Base-by-base conservation (phyloP, 169 alveolate species). In the Plasmodium falciparum region DNA sequence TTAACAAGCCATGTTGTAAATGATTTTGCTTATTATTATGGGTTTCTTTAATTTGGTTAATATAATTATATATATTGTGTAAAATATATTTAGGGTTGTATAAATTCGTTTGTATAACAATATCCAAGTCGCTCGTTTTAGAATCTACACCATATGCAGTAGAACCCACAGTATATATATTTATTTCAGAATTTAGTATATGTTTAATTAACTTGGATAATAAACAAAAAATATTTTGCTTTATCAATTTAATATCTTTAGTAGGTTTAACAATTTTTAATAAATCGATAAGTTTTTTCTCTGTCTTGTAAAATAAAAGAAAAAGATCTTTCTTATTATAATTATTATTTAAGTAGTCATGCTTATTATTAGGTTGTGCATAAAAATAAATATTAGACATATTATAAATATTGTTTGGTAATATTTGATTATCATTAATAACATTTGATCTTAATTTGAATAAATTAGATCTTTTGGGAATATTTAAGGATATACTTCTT, bases 111-210 rank as follows among this genome's bases (percentile, higher is more conserved):
- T 92, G 93, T 29, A 95, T 91, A 2, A 95, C 97, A 2, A 95
- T 78, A 33, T 95, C 97, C 24, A 95, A 73, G 50, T 95, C 97
- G 66, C 95, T 91, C 15, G 91, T 80, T 49, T 90, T 93, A 2
- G 97, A 92, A 39, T 95, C 97, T 11, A 93, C 94, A 4, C 93
- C 97, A 61, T 93, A 94, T 58, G 97, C 97, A 24, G 96, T 94
- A n/a, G 96, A 93, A 8, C 97, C 97, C 2, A 95, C 95, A 20
- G 90, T 83, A 59, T 76, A 88, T 50, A 95, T 91, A 73, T 88
- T 70, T 45, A 91, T 91, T 39, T 92, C 83, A n/a, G 49, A 75
- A 1, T 94, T 92, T 72, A 95, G 85, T 61, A 94, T 71, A 17
- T 89, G 93, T 11, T 72, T 89, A 11, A 95, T 93, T 3, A 90